Base-by-base conservation (phyloP, 805 yeast genomes). In the Metschnikowia bowlesiae region DNA sequence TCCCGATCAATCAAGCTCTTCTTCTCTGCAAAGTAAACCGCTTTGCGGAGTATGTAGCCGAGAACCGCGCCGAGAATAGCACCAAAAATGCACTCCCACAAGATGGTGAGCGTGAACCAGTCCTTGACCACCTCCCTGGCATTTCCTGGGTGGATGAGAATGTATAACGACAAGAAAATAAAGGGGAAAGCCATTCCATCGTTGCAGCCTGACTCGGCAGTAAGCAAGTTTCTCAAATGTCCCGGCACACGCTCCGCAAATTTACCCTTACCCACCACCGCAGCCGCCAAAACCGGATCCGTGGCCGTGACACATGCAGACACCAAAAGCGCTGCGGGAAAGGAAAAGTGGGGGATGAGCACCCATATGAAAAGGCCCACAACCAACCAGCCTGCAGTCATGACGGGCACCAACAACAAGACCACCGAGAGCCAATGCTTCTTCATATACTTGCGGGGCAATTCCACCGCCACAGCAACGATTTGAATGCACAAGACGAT, bases 111-210 rank as follows among this genome's bases (percentile, higher is more conserved):
- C 50, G 83, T 72, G 51, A 90, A 74, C 92, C 96, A 90, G 55
- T 90, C 85, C 61, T 84, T 83, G 30, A 89, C 79, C 52, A 90
- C 87, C 54, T 80, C 82, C 3, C 82, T 78, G 2, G 83, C 80
- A 47, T 87, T 68, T 3, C 87, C 87, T 31, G 78, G 76, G 62
- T 85, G 82, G n/a, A 81, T 64, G 47, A 90, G 79, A 43, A 89
- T 63, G 62, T 85, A 79, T 53, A 89, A 69, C 1, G 94, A 82
- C 39, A 91, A 66, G 69, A 76, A 75, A 28, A 88, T 87, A 63
- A 90, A 90, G 0, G 97, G 97, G 62, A 88, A 90, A 0, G 97
- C 97, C 94, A 90, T 85, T 40, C 97, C 97, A 63, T 90, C 97
- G 66, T 90, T 90, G 64, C 96, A 87, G 3, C 91, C 95, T 0